A percentile compares a stretch with the other conserved stretches of the same genome.
These are phyloP conservation scores for Aegilops umbellulata DNA, from an alignment of 176 grass and related monocot species.

Conservation along the genomic window DNA sequence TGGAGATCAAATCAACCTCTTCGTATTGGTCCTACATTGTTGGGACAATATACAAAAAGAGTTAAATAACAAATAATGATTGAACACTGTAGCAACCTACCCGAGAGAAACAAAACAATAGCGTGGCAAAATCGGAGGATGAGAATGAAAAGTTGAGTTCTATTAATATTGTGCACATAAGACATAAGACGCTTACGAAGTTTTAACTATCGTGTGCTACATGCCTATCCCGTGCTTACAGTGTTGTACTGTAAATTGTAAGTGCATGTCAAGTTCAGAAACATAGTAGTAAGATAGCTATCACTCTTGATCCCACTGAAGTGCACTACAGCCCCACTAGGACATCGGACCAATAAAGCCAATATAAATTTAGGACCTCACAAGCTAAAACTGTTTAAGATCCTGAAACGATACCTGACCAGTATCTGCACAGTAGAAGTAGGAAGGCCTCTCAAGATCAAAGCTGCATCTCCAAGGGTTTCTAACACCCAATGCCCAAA, in stretches of 20 bases:
- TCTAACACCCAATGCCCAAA: constrained; percentile 87
- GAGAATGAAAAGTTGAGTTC: not conserved
- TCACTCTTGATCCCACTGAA: not conserved
- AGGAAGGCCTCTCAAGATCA: constrained; percentile 68
- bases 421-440: constrained; percentile 88
- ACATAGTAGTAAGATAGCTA: not conserved
- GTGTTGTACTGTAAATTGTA: not conserved
- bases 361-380: not conserved
- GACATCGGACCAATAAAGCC: not conserved
- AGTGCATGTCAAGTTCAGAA: not conserved
- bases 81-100: not conserved
- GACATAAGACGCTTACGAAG: too few species aligned
- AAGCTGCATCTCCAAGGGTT: constrained; percentile 99
- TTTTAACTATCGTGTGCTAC: not conserved
- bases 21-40: constrained; percentile 61
- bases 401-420: constrained; percentile 61
- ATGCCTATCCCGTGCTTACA: not conserved
- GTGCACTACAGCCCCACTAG: not conserved
- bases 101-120: not conserved
- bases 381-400: not conserved
- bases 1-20: constrained; percentile 60
- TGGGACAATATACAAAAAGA: not conserved
- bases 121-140: not conserved
- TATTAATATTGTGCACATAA: not conserved
- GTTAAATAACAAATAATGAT: not conserved